Conservation (phyloP, 208 protist genomes). For the Jaenimonas drosophilae region DNA sequence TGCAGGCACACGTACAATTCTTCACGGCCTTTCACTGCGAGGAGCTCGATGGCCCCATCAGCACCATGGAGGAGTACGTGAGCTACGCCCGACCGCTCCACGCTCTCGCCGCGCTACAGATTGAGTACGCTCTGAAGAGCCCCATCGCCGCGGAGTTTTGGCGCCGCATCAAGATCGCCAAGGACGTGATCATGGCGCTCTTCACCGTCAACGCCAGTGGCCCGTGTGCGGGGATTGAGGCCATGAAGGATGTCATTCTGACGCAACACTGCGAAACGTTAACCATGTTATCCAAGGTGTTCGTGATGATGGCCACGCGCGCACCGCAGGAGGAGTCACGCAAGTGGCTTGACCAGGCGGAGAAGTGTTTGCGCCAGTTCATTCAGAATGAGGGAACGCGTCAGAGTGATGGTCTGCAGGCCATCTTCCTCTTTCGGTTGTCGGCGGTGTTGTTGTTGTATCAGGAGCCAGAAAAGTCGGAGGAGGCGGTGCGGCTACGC, state of each 20-base stretch:
- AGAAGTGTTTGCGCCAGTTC: slow-evolving; percentile 73
- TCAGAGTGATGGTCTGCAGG: slow-evolving; percentile 28
- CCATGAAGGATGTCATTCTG: slow-evolving; percentile 49
- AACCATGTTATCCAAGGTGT: slow-evolving; percentile 55
- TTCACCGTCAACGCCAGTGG: slow-evolving; percentile 59
- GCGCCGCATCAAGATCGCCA: slow-evolving; percentile 65
- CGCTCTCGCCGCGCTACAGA: slow-evolving; percentile 52
- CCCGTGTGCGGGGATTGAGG: slow-evolving; percentile 42
- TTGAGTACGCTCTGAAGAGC: slow-evolving; percentile 79
- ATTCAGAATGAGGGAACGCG: slow-evolving; percentile 23
- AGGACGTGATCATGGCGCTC: slow-evolving; percentile 63
- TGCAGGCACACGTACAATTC: slow-evolving; percentile 73
- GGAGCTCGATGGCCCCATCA: slow-evolving; percentile 68
- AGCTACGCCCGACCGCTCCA: slow-evolving; percentile 68
- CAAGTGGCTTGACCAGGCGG: slow-evolving; percentile 62
- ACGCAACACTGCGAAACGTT: slow-evolving; percentile 72
- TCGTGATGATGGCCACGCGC: slow-evolving; percentile 80
- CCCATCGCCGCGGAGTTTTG: slow-evolving; percentile 67
- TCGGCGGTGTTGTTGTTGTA: slow-evolving; percentile 58
- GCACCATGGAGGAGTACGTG: slow-evolving; percentile 80
- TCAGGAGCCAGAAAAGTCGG: slow-evolving; percentile 42
- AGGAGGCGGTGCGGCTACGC: slow-evolving; percentile 38
- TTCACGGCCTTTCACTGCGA: slow-evolving; percentile 75
- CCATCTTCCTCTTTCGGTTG: slow-evolving; percentile 62
- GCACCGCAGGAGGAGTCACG: slow-evolving; percentile 49